Conservation (phyloP, 2,329 filamentous ascomycete species). For the Pyrenochaeta sp. region DNA sequence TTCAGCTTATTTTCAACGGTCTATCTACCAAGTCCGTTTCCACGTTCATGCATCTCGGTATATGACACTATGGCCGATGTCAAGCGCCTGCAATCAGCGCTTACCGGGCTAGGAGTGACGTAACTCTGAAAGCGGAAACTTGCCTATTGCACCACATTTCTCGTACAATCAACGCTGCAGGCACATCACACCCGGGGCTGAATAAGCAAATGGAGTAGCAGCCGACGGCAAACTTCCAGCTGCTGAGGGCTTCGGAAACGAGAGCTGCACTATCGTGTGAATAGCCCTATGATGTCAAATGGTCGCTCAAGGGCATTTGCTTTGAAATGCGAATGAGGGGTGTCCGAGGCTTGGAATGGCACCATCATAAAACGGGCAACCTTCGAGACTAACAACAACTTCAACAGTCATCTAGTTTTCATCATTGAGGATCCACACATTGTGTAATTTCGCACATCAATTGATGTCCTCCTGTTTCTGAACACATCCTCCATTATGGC, state of each 20-base stretch:
- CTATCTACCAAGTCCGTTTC: too few species aligned
- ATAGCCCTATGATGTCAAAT: constrained; percentile 9
- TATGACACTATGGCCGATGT: too few species aligned
- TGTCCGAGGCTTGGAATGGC: constrained; percentile 5
- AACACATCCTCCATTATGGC: constrained; percentile 10
- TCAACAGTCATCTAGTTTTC: background rate
- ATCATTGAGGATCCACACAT: background rate
- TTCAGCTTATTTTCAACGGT: too few species aligned
- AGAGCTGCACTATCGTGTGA: background rate
- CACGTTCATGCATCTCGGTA: too few species aligned
- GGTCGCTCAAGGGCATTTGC: constrained; percentile 1
- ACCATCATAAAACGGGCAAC: background rate
- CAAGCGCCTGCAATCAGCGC: too few species aligned
- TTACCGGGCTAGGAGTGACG: too few species aligned
- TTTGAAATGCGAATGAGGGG: constrained; percentile 20
- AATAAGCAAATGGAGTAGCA: background rate
- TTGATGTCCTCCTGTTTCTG: background rate
- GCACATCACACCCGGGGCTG: background rate
- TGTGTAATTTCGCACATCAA: background rate
- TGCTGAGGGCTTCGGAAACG: background rate
- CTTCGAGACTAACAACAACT: background rate
- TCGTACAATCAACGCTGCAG: too few species aligned
- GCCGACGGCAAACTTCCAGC: background rate
- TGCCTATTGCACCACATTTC: too few species aligned
- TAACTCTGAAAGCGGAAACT: too few species aligned